Base-by-base conservation (phyloP, 208 protist genomes). In the Trypanosoma avium region DNA sequence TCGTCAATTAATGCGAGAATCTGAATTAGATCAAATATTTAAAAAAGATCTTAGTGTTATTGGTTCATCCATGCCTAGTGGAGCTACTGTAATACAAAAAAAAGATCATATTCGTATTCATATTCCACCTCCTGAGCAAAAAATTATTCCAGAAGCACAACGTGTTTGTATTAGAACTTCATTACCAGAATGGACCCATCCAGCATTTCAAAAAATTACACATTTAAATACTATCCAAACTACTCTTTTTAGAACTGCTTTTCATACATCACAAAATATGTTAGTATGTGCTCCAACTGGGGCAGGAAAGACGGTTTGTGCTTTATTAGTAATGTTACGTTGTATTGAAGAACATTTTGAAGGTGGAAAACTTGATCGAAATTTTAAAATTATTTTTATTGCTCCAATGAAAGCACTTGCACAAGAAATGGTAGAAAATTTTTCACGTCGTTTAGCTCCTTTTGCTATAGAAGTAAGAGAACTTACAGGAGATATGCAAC, bases 371-470 rank as follows among this genome's bases (percentile, higher is more conserved):
- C 67, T 97, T 21, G 75, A 93, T 70, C 83, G 82, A 50, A 81
- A 98, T 70, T 99, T 99, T 67, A 99, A 99, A 76, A 99, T 99
- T 15, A 91, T 99, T 33, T 99, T 99, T 65, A 88, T 99, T 26
- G 98, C 98, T 4, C 99, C 99, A n/a, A 99, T 99, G 98, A 99
- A 99, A 80, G 99, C 99, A 19, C 85, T 99, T 3, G 99, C 98
- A 50, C 68, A 92, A 56, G 98, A 99, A 78, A 99, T 99, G 86
- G 95, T 98, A 15, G 81, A 81, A 24, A 99, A 98, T 63, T 99
- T 99, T 62, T 83, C 75, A 29, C 69, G 77, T 15, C 82, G 94
- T 24, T 83, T 99, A 6, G 84, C 86, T 4, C 88, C 92, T 4
- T 94, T 95, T 56, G 82, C 90, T 62, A 86, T 98, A 61, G 83